Conservation (phyloP, 1,139 yeast genomes). For the Yueomyces sp. region DNA sequence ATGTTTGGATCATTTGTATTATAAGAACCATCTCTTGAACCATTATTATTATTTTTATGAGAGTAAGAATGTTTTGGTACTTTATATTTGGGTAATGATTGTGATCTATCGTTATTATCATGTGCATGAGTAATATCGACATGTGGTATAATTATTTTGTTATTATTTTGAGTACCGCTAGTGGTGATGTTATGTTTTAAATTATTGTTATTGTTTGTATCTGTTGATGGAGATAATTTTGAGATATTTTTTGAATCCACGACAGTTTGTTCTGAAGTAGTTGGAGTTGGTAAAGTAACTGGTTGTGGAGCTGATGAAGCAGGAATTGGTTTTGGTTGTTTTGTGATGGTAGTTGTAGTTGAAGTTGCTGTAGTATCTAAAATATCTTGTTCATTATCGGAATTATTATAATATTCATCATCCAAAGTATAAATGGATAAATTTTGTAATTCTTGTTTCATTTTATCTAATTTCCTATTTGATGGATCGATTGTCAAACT, state of each 20-base stretch:
- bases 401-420: slow-evolving; percentile 44
- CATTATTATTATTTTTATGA: slow-evolving; percentile 3
- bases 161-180: slow-evolving; percentile 1
- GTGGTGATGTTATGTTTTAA: neutral
- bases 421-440: slow-evolving; percentile 72
- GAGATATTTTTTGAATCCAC: neutral
- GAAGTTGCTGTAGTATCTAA: neutral
- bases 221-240: neutral
- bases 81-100: slow-evolving; percentile 18
- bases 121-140: neutral
- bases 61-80: slow-evolving; percentile 13
- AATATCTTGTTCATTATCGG: slow-evolving; percentile 14
- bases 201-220: slow-evolving; percentile 2
- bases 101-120: slow-evolving; percentile 11
- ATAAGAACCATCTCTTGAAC: neutral
- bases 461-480: slow-evolving; percentile 54
- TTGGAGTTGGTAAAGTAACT: slow-evolving; percentile 14
- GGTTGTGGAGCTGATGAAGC: slow-evolving; percentile 16
- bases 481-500: slow-evolving; percentile 78
- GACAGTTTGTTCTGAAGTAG: slow-evolving; percentile 7
- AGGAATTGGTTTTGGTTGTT: slow-evolving; percentile 1
- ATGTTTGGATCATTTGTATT: slow-evolving; percentile 1
- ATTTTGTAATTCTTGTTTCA: slow-evolving; percentile 46
- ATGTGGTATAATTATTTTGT: slow-evolving; percentile 1
- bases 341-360: neutral